Evolutionary conservation across 2,329 filamentous ascomycete genomes (phyloP), one percentile per base, ranked within the genome.

Genomic region (Aureobasidium sp.): DNA sequence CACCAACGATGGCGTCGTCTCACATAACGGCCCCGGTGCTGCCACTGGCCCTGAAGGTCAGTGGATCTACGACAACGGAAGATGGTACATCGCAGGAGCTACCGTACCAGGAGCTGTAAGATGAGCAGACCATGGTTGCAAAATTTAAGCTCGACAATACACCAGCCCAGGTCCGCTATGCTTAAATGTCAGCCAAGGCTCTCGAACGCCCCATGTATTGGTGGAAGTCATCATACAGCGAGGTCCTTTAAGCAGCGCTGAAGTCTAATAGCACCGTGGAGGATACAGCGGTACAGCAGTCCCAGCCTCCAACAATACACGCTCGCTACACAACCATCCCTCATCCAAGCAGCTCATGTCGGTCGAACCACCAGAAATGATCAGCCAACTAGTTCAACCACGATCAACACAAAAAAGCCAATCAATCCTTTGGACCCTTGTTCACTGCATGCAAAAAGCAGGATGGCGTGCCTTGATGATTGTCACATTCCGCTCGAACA

Each of bases 41-140:
- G 30, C 53, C 42, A 39, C 29, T 32, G 3, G n/a, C 13, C 39
- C 39, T 5, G 41, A 32, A 44, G 53, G 53, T 9, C 54, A 58
- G 14, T 58, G 54, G 54, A 34, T 48, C 5, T 47, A 48, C 21
- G 54, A 58, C 42, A 9, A 58, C 5, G 54, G 54, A 16, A 44
- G 54, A 48, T 58, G 54, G 54, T 58, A 58, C 42, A n/a, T 58
- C 39, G 30, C 54, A 14, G 54, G 54, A 34, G 9, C 32, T 42
- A 11, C 47, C 47, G 14, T 21, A 21, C 21, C 54, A 8, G 54
- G 54, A 32, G 41, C 53, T 10, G 53, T 58, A 14, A 58, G 42
- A 58, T 58, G 42, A 47, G 1, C n/a, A 16, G 14, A n/a, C 29
- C 25, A n/a, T 42, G 14, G 8, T 42, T 42, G 16, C 7, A 21